These are phyloP conservation scores for Jatropha podagrica DNA, from an alignment of 441 rosid genomes.

Conservation along the genomic window DNA sequence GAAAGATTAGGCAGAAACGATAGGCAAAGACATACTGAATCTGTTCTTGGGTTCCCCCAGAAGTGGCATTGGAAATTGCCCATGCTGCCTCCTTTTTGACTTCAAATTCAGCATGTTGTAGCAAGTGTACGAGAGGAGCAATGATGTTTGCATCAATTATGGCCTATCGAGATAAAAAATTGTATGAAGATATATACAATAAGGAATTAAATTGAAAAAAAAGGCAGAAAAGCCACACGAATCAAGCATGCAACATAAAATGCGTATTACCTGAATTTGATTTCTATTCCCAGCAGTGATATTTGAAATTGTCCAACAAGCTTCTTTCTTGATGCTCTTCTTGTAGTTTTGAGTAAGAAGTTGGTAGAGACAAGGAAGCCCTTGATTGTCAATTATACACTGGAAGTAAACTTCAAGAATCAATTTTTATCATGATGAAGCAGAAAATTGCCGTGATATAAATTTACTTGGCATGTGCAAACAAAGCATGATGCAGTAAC, in stretches of 20 bases:
- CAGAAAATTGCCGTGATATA: background rate
- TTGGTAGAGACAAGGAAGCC: slow-evolving; percentile 18
- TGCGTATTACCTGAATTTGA: slow-evolving; percentile 27
- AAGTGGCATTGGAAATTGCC: slow-evolving; percentile 69
- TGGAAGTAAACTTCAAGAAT: background rate
- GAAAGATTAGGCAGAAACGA: background rate
- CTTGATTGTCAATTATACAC: slow-evolving; percentile 19
- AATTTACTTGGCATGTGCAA: background rate
- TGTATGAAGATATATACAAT: background rate
- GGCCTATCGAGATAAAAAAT: slow-evolving; percentile 2
- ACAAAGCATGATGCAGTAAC: background rate
- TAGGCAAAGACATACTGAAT: slow-evolving; percentile 38
- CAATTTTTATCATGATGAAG: background rate
- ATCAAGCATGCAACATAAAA: background rate
- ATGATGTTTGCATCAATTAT: slow-evolving; percentile 56
- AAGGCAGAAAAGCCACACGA: background rate
- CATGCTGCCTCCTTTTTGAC: slow-evolving; percentile 73
- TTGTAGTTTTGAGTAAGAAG: slow-evolving; percentile 27
- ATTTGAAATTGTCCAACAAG: slow-evolving; percentile 75
- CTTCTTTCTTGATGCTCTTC: slow-evolving; percentile 76
- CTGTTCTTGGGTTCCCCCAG: slow-evolving; percentile 73
- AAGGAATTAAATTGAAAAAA: background rate
- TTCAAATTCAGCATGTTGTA: slow-evolving; percentile 73
- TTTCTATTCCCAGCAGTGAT: slow-evolving; percentile 75
- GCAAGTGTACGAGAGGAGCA: slow-evolving; percentile 51